phyloP scores from a whole-genome alignment of 1,284 basidiomycete species.

The Cutaneotrichosporon daszewskae region DNA sequence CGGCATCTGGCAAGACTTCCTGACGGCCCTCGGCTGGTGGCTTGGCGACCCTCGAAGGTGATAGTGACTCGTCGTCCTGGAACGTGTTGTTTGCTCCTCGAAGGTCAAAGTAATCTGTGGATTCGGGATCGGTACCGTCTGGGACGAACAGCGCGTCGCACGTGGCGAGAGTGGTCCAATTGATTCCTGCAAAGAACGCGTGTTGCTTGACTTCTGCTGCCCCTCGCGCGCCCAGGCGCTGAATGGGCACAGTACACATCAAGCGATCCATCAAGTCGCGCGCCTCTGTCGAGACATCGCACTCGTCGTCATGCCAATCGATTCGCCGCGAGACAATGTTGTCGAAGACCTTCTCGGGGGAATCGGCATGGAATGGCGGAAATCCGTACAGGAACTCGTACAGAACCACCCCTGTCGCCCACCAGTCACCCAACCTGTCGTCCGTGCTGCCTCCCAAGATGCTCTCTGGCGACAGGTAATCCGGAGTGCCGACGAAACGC shows the following conservation, averaged over 20 bases:
- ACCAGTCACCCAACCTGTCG: slow-evolving; percentile 95
- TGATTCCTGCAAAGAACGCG: slow-evolving; percentile 81
- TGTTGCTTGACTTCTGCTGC: slow-evolving; percentile 90
- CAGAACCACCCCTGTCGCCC: slow-evolving; percentile 96
- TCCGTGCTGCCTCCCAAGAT: slow-evolving; percentile 94
- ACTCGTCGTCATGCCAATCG: slow-evolving; percentile 86
- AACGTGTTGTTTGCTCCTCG: slow-evolving; percentile 57
- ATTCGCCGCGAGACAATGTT: slow-evolving; percentile 95
- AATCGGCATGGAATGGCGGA: slow-evolving; percentile 96
- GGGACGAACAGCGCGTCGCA: slow-evolving; percentile 93
- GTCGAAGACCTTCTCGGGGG: slow-evolving; percentile 95
- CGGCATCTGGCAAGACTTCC: no score
- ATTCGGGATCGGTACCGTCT: slow-evolving; percentile 89
- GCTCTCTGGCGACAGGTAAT: slow-evolving; percentile 93
- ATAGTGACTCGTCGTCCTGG: slow-evolving; percentile 51
- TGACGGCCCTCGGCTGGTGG: no score
- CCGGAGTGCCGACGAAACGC: slow-evolving; percentile 93
- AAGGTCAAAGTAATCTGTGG: slow-evolving; percentile 98
- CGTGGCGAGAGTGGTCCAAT: slow-evolving; percentile 86
- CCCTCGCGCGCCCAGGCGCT: slow-evolving; percentile 78
- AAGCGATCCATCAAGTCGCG: slow-evolving; percentile 86
- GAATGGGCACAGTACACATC: slow-evolving; percentile 72
- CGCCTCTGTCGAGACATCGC: slow-evolving; percentile 81
- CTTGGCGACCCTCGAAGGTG: slow-evolving; percentile 41
- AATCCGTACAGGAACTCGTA: slow-evolving; percentile 98